Base-by-base conservation (phyloP, 495 filamentous ascomycete genomes). In the Platismatia glauca region DNA sequence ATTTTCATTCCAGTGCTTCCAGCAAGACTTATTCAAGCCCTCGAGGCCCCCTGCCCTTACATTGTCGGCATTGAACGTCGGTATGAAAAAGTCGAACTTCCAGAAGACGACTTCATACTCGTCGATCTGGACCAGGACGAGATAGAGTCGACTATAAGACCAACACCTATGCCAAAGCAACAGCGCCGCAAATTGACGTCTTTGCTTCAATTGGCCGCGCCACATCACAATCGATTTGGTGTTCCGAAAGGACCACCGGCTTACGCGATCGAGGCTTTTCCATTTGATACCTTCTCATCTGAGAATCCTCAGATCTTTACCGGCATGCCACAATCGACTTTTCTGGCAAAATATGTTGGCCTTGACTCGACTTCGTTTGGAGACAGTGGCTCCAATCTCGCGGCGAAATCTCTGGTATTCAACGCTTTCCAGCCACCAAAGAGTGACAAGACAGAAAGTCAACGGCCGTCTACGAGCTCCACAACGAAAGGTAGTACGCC, bases 21-120 rank as follows among this genome's bases (percentile, higher is more conserved):
- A 29, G 91, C 90, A 22, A 84, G 93, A 37, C 76, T 97, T 41
- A 78, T 97, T 20, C 90, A 92, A 60, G 91, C 90, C 11, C 79
- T 97, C 24, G 93, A 97, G 69, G 94, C 94, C 2, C 94, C 94
- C 22, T 97, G 94, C 65, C 94, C 94, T 0, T 98, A 97, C 69
- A 96, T 98, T 63, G 89, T 96, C 24, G 94, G 94, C 52, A 89
- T 98, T 44, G 94, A 98, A 73, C 82, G 90, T 59, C 84, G 94
- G 46, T 98, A 97, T 74, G 94, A 97, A 65, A 87, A 87, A 66
- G 84, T 95, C 57, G 89, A 95, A 62, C 81, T 96, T 39, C 94
- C 94, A 0, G 89, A 95, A n/a, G 94, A 97, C 68, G 94, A 97
- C 70, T 97, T 93, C 71, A 91, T 97, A 22, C 75, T 97, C 38